Percentiles rank a stretch among this genome's conserved stretches.
phyloP scores from a whole-genome alignment of 2,329 filamentous ascomycete genomes.

The Diatrype stigma region DNA sequence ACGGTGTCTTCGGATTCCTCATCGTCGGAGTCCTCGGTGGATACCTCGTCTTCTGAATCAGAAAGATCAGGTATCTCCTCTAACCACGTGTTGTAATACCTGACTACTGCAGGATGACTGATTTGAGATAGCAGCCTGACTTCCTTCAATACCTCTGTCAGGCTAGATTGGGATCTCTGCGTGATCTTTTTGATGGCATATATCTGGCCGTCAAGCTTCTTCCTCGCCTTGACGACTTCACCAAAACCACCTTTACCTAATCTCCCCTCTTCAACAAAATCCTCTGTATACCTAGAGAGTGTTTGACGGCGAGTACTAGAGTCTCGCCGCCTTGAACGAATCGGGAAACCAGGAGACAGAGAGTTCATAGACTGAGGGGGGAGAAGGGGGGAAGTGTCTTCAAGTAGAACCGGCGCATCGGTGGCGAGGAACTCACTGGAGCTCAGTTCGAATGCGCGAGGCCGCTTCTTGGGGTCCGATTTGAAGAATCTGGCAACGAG shows the following conservation, averaged over 20 bases:
- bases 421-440: constrained; percentile 65
- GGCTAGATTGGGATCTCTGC: constrained; percentile 70
- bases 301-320: constrained; percentile 51
- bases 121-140: constrained; percentile 87
- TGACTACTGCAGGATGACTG: constrained; percentile 80
- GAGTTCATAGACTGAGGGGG: constrained; percentile 40
- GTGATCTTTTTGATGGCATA: constrained; percentile 98
- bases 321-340: constrained; percentile 52
- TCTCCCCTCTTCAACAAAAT: constrained; percentile 85
- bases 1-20: constrained; percentile 37
- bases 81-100: constrained; percentile 94
- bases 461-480: constrained; percentile 75
- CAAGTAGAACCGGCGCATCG: constrained; percentile 54
- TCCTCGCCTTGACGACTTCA: constrained; percentile 90
- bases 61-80: constrained; percentile 61
- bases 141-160: constrained; percentile 80
- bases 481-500: constrained; percentile 82
- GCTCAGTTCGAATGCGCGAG: constrained; percentile 71
- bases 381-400: constrained; percentile 37
- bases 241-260: constrained; percentile 94
- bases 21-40: constrained; percentile 37
- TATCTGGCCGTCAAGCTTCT: constrained; percentile 87
- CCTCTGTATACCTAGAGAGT: constrained; percentile 75
- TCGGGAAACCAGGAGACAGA: constrained; percentile 40
- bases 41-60: constrained; percentile 55